These are phyloP conservation scores for Daldinia caldariorum DNA, from an alignment of 495 filamentous ascomycete species.

Conservation along the genomic window DNA sequence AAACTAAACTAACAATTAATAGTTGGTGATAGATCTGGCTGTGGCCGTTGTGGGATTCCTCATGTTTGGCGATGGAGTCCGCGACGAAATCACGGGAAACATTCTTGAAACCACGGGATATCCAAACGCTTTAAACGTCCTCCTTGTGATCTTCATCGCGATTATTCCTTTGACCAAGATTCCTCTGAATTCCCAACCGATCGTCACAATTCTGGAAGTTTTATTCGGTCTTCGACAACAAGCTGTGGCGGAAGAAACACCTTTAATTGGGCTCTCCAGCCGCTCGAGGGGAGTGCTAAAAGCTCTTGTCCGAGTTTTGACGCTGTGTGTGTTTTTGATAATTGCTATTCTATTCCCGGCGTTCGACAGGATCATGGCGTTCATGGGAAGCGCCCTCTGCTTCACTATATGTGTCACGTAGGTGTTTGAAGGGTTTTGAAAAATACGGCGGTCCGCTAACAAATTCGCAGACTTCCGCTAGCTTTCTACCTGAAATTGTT, in stretches of 20 bases:
- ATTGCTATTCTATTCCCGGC: slow-evolving; percentile 82
- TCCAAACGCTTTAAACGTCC: slow-evolving; percentile 74
- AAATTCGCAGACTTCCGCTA: slow-evolving; percentile 66
- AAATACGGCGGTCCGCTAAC: not conserved
- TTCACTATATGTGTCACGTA: slow-evolving; percentile 93
- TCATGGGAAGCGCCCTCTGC: slow-evolving; percentile 89
- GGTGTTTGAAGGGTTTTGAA: slow-evolving; percentile 31
- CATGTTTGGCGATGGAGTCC: slow-evolving; percentile 91
- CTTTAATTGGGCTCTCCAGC: slow-evolving; percentile 63
- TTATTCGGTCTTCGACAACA: slow-evolving; percentile 74
- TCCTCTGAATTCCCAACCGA: slow-evolving; percentile 88
- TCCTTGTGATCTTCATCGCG: slow-evolving; percentile 84
- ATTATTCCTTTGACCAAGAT: slow-evolving; percentile 96
- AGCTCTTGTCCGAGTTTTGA: slow-evolving; percentile 66
- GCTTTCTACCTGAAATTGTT: slow-evolving; percentile 95
- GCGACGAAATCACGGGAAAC: slow-evolving; percentile 90
- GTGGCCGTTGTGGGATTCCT: slow-evolving; percentile 85
- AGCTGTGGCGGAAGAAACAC: slow-evolving; percentile 55
- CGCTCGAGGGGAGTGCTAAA: slow-evolving; percentile 68
- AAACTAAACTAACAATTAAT: slow-evolving; percentile 20
- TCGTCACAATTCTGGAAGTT: slow-evolving; percentile 85
- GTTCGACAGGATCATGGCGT: slow-evolving; percentile 94
- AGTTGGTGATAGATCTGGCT: slow-evolving; percentile 81
- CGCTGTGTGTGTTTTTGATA: slow-evolving; percentile 52
- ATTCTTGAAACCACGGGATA: slow-evolving; percentile 78